Percentiles rank a stretch among this genome's conserved stretches.
phyloP scores from a whole-genome alignment of 306 rosid species.

The Datisca glomerata region DNA sequence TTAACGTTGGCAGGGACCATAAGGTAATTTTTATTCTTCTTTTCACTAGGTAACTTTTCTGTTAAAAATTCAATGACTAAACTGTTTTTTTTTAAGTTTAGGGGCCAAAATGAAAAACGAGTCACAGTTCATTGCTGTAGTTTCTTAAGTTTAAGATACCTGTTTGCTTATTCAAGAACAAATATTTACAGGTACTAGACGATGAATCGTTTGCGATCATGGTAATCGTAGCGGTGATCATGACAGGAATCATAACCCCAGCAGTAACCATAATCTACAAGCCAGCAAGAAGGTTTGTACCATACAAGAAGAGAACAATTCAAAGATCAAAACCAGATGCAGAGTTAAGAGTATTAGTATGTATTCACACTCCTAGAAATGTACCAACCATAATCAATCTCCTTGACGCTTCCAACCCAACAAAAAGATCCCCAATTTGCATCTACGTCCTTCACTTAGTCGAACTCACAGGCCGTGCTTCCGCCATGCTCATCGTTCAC shows the following conservation, averaged over 20 bases:
- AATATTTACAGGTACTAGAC: conserved; percentile 52
- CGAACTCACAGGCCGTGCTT: conserved; percentile 84
- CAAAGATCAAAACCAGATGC: conserved; percentile 43
- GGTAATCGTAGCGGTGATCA: conserved; percentile 57
- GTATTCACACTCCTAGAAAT: conserved; percentile 71
- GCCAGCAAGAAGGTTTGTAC: conserved; percentile 38
- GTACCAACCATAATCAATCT: conserved; percentile 85
- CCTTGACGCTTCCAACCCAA: conserved; percentile 71
- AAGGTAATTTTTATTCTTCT: conserved; percentile 22
- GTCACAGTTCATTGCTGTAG: not conserved
- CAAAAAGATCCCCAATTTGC: conserved; percentile 64
- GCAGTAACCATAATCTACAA: conserved; percentile 38
- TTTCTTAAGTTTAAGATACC: not conserved
- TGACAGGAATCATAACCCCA: conserved; percentile 66
- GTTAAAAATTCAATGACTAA: too few relatives aligned
- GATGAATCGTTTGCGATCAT: conserved; percentile 72
- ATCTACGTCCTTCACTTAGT: conserved; percentile 68
- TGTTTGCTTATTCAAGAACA: not conserved
- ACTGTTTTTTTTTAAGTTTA: too few relatives aligned
- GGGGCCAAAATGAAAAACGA: too few relatives aligned
- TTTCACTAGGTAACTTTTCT: not conserved
- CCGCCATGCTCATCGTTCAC: conserved; percentile 94
- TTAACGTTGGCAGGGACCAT: conserved; percentile 83
- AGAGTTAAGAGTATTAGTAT: conserved; percentile 50
- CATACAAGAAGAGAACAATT: conserved; percentile 60